Evolutionary conservation across 176 grass and related monocot genomes (phyloP).

Genomic region (Microstegium vimineum): DNA sequence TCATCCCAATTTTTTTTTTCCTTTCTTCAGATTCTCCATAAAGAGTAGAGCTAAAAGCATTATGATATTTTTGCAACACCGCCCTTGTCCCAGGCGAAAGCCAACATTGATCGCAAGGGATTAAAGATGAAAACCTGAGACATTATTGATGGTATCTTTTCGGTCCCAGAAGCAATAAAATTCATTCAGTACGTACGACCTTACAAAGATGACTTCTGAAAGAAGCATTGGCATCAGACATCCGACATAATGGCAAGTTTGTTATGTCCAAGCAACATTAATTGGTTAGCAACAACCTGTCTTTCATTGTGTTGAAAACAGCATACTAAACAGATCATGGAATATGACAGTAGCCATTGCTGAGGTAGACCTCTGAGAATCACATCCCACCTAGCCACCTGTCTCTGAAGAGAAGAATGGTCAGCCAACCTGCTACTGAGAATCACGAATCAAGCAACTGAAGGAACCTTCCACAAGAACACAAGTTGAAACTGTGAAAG

Average conservation of each 20-base stretch:
- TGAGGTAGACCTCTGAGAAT: conserved; percentile 2
- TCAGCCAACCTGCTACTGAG: neutral
- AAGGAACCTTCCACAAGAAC: neutral
- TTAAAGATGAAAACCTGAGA: neutral
- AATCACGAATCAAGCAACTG: neutral
- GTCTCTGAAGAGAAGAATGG: neutral
- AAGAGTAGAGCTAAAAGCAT: neutral
- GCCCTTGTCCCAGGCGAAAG: no score
- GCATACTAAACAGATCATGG: neutral
- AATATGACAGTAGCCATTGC: conserved; percentile 8
- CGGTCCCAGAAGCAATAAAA: neutral
- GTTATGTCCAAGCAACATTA: conserved; percentile 14
- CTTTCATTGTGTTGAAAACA: conserved; percentile 25
- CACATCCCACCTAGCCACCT: conserved; percentile 18
- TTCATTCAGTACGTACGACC: conserved; percentile 7
- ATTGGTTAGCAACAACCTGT: conserved; percentile 26
- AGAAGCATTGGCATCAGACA: conserved; percentile 6
- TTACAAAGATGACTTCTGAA: conserved; percentile 26
- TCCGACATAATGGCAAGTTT: conserved; percentile 2
- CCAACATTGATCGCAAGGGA: neutral
- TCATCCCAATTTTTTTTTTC: neutral
- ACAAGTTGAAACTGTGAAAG: neutral
- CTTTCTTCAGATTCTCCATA: no score
- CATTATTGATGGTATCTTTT: neutral
- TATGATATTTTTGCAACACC: no score